phyloP scores from a whole-genome alignment of 208 protist genomes.

The Trypanosoma mega region DNA sequence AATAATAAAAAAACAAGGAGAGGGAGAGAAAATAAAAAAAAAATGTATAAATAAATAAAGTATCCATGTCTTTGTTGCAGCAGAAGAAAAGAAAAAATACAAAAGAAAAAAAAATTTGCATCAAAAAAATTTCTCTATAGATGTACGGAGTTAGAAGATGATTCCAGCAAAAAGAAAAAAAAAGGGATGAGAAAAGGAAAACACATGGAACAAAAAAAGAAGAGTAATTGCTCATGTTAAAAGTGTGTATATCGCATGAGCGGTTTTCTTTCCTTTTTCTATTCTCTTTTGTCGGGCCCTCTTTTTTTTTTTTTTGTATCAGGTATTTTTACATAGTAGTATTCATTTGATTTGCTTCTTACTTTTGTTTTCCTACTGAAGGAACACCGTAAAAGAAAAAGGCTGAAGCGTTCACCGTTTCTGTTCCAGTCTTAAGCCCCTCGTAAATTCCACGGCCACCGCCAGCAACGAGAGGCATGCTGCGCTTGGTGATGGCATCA shows the following conservation, averaged over 20 bases:
- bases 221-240: too few relatives aligned
- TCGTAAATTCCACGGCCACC: conserved; percentile 36
- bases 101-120: too few relatives aligned
- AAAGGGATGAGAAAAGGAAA: too few relatives aligned
- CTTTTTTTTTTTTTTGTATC: neutral
- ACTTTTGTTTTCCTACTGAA: conserved; percentile 17
- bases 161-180: too few relatives aligned
- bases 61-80: neutral
- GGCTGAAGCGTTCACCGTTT: neutral
- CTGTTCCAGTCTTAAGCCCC: conserved; percentile 1
- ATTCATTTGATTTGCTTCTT: neutral
- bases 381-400: conserved; percentile 27
- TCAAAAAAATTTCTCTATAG: too few relatives aligned
- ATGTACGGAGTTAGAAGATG: too few relatives aligned
- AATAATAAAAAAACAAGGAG: conserved; percentile 12
- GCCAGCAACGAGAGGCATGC: conserved; percentile 28
- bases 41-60: conserved; percentile 13
- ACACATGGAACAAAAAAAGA: too few relatives aligned
- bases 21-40: conserved; percentile 10
- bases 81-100: conserved; percentile 14
- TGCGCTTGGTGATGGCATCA: conserved; percentile 43
- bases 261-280: too few relatives aligned
- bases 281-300: too few relatives aligned
- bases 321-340: neutral
- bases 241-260: too few relatives aligned